These are phyloP conservation scores for Haplosporangium gracile DNA, from an alignment of 192 early-diverging fungal species.

Conservation along the genomic window DNA sequence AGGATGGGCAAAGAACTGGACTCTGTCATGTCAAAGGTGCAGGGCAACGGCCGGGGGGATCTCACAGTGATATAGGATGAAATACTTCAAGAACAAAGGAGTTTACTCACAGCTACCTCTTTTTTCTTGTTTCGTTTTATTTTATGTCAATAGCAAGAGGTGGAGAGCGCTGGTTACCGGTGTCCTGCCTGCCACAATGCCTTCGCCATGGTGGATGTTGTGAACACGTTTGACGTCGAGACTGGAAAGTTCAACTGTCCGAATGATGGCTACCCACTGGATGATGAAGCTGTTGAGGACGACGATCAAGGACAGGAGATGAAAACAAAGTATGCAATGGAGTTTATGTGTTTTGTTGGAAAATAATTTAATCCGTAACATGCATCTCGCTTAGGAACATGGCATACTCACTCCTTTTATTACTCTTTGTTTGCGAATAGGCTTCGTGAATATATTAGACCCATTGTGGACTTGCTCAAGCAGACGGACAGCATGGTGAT, in stretches of 20 bases:
- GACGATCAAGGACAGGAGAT: constrained; percentile 45
- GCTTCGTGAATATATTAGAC: constrained; percentile 77
- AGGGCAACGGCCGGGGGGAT: neutral
- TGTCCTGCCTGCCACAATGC: constrained; percentile 72
- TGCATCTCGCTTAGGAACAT: neutral
- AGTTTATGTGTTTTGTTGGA: neutral
- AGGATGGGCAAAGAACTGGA: constrained; percentile 78
- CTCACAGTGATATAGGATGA: neutral
- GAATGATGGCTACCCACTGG: constrained; percentile 23
- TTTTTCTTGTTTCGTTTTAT: neutral
- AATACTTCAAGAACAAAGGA: neutral
- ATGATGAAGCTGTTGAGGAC: constrained; percentile 39
- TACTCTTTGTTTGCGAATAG: constrained; percentile 22
- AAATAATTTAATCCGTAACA: neutral
- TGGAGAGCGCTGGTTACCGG: constrained; percentile 77
- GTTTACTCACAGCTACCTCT: neutral
- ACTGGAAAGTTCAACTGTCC: constrained; percentile 38
- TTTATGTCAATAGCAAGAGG: constrained; percentile 60
- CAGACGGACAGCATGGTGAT: constrained; percentile 65
- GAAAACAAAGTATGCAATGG: constrained; percentile 38
- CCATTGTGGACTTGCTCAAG: constrained; percentile 80
- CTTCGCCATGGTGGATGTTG: constrained; percentile 73
- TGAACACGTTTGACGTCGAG: constrained; percentile 23
- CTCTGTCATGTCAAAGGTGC: constrained; percentile 67
- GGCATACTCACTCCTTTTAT: neutral